Conservation (phyloP, 129 eudicot genomes). For the Mikania micrantha region DNA sequence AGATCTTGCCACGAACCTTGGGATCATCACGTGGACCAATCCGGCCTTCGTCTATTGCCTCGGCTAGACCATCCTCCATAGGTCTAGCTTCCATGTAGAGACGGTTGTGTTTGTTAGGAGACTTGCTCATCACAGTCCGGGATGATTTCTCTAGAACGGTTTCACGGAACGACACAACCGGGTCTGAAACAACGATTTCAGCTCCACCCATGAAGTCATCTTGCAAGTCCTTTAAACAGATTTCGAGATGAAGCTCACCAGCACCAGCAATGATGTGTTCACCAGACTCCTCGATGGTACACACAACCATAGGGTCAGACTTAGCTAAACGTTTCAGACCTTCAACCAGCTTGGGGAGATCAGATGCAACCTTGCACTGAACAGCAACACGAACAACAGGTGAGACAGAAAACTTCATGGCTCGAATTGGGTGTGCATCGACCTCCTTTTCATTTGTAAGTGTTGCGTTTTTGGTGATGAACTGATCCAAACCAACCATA, state of each 20-base stretch:
- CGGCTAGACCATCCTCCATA: conserved; percentile 73
- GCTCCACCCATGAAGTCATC: conserved; percentile 95
- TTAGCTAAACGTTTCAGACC: conserved; percentile 75
- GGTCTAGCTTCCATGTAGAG: conserved; percentile 88
- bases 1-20: conserved; percentile 57
- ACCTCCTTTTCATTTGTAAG: conserved; percentile 68
- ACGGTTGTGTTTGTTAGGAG: conserved; percentile 87
- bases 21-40: conserved; percentile 91
- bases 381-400: conserved; percentile 92
- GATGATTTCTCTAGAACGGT: conserved; percentile 66
- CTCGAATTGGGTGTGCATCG: conserved; percentile 79
- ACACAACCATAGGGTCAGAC: conserved; percentile 87
- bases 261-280: conserved; percentile 91
- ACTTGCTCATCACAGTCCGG: conserved; percentile 82
- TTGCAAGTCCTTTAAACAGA: conserved; percentile 73
- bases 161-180: conserved; percentile 89
- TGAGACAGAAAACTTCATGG: conserved; percentile 87
- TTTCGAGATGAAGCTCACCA: conserved; percentile 79
- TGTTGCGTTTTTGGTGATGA: conserved; percentile 71
- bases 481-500: conserved; percentile 74
- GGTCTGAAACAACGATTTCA: conserved; percentile 67
- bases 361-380: conserved; percentile 93
- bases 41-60: conserved; percentile 78
- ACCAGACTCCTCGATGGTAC: conserved; percentile 74
- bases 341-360: conserved; percentile 79